A percentile compares a stretch with the other conserved stretches of the same genome.
Conservation (phyloP, 2,329 filamentous ascomycete species). For the Clonostachys sp. region DNA sequence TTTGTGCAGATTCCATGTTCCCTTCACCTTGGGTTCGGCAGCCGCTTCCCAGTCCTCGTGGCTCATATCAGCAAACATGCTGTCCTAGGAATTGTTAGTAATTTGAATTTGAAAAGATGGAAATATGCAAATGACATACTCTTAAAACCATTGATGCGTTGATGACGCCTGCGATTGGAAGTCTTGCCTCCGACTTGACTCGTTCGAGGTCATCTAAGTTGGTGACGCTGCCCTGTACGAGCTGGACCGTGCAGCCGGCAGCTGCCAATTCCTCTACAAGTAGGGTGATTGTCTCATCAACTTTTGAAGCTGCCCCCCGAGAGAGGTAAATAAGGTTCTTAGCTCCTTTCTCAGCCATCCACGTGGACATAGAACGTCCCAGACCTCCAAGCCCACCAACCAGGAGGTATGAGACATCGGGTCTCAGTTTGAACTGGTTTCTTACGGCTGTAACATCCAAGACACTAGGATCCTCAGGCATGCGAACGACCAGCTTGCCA, state of each 20-base stretch:
- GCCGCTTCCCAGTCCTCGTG: conserved; percentile 18
- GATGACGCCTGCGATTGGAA: conserved; percentile 30
- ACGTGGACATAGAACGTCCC: conserved; percentile 29
- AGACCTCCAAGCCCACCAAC: conserved; percentile 24
- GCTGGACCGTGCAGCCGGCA: too few relatives aligned
- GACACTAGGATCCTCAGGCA: not conserved
- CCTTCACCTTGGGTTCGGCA: conserved; percentile 20
- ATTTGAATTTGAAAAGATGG: too few relatives aligned
- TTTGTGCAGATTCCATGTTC: conserved; percentile 27
- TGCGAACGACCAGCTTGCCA: conserved; percentile 29
- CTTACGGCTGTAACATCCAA: too few relatives aligned
- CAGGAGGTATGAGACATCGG: conserved; percentile 18
- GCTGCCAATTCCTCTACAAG: too few relatives aligned
- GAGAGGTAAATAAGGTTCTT: conserved; percentile 42
- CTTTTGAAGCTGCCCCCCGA: conserved; percentile 27
- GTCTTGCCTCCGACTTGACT: not conserved
- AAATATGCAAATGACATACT: not conserved
- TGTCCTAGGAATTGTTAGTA: too few relatives aligned
- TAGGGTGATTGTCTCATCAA: too few relatives aligned
- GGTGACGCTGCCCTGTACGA: too few relatives aligned
- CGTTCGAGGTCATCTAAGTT: too few relatives aligned
- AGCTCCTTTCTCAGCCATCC: conserved; percentile 45
- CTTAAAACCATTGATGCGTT: conserved; percentile 30
- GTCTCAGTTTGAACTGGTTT: too few relatives aligned
- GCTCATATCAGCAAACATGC: conserved; percentile 18